A percentile compares a stretch with the other conserved stretches of the same genome.
phyloP scores from a whole-genome alignment of 192 early-diverging fungal genomes.

The Powellomyces hirtus region DNA sequence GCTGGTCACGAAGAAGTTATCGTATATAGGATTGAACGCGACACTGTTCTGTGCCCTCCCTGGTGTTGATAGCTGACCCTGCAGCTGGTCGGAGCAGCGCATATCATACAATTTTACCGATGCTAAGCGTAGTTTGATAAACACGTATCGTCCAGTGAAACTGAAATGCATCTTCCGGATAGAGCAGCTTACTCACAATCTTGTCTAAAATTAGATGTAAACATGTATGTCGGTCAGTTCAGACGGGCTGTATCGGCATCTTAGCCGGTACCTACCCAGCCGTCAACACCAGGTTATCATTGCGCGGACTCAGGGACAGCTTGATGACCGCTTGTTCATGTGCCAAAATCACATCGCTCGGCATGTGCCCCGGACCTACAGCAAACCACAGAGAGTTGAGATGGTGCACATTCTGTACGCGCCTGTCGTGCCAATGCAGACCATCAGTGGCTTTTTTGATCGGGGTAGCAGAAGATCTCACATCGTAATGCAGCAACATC shows the following conservation, averaged over 20 bases:
- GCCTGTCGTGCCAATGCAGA: no score
- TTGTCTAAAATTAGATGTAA: no score
- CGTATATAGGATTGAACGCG: conserved; percentile 15
- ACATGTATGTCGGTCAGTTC: no score
- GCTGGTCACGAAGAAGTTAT: conserved; percentile 10
- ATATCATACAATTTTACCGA: conserved; percentile 23
- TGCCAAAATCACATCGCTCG: not conserved
- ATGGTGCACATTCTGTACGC: not conserved
- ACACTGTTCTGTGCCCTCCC: conserved; percentile 13
- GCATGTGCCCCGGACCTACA: not conserved
- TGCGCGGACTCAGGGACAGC: not conserved
- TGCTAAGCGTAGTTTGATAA: no score
- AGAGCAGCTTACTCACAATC: no score
- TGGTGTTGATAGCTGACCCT: not conserved
- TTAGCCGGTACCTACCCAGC: conserved; percentile 12
- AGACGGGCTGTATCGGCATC: no score
- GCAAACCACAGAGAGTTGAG: no score
- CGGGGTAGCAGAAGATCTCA: no score
- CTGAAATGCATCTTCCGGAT: no score
- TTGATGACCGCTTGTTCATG: conserved; percentile 12
- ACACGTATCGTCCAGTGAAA: no score
- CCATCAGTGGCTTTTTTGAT: no score
- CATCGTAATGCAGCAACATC: conserved; percentile 15
- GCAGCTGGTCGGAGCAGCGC: not conserved
- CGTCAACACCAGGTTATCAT: conserved; percentile 15